A percentile compares a stretch with the other conserved stretches of the same genome.
These are phyloP conservation scores for Trichosporon coremiiforme DNA, from an alignment of 1,284 basidiomycete genomes.

Conservation along the genomic window DNA sequence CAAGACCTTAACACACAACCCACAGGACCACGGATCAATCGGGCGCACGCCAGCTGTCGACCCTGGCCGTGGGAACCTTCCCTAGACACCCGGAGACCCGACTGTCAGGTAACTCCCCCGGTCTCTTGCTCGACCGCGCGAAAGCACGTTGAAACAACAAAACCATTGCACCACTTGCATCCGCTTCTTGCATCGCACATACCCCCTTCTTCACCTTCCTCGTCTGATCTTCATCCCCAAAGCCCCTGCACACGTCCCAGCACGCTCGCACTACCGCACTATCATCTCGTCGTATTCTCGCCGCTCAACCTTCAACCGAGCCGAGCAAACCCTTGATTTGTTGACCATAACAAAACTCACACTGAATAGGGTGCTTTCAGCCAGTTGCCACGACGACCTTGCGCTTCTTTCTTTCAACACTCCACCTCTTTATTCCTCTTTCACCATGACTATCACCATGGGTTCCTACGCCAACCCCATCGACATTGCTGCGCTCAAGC, in stretches of 20 bases:
- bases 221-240: neutral
- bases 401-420: neutral
- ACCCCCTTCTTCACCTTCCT: neutral
- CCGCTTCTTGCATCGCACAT: slow-evolving; percentile 3
- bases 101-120: neutral
- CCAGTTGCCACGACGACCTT: slow-evolving; percentile 15
- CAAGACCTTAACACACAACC: slow-evolving; percentile 4
- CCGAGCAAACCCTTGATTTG: neutral
- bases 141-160: slow-evolving; percentile 10
- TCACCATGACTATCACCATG: slow-evolving; percentile 12
- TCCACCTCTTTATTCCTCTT: neutral
- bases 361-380: neutral
- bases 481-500: slow-evolving; percentile 45
- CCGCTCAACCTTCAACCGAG: slow-evolving; percentile 8
- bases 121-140: neutral
- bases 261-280: neutral
- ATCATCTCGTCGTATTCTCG: neutral
- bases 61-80: neutral
- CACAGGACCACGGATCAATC: slow-evolving; percentile 9
- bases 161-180: neutral
- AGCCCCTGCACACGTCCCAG: neutral
- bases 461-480: slow-evolving; percentile 17
- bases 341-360: slow-evolving; percentile 14
- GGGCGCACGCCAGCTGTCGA: neutral
- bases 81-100: slow-evolving; percentile 8